These are phyloP conservation scores for Coemansia guatemalensis DNA, from an alignment of 192 early-diverging fungal genomes.

Conservation along the genomic window DNA sequence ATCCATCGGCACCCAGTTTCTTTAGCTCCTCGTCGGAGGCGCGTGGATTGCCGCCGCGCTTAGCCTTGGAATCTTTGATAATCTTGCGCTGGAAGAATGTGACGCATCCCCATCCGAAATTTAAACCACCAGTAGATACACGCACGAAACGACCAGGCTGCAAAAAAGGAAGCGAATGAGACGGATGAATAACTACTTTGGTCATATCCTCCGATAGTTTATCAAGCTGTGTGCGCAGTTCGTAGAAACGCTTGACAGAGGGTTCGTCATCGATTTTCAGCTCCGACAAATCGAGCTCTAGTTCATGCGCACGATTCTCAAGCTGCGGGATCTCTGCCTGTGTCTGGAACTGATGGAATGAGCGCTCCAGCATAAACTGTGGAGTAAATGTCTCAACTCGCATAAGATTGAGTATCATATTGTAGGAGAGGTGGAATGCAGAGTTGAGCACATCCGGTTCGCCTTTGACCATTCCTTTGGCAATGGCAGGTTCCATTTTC, in stretches of 20 bases:
- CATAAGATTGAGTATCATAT: constrained; percentile 95
- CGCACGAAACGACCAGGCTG: constrained; percentile 82
- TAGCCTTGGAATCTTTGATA: constrained; percentile 14
- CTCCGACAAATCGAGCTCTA: constrained; percentile 54
- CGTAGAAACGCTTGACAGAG: constrained; percentile 70
- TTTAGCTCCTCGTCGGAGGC: constrained; percentile 32
- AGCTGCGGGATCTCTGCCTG: constrained; percentile 77
- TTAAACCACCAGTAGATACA: constrained; percentile 57
- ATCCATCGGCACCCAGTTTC: constrained; percentile 53
- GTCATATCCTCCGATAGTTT: constrained; percentile 63
- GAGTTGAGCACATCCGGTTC: constrained; percentile 83
- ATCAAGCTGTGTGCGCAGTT: constrained; percentile 71
- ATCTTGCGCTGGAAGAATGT: constrained; percentile 66
- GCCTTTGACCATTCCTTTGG: constrained; percentile 92
- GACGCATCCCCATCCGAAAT: constrained; percentile 95
- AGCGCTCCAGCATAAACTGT: constrained; percentile 88
- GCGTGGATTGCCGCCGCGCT: constrained; percentile 23
- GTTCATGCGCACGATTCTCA: constrained; percentile 46
- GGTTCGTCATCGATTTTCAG: constrained; percentile 68
- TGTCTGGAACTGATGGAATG: constrained; percentile 94
- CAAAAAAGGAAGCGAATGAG: constrained; percentile 78
- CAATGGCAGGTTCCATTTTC: constrained; percentile 89
- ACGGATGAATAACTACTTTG: constrained; percentile 80
- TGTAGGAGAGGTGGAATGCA: constrained; percentile 94
- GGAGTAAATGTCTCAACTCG: constrained; percentile 92